phyloP scores from a whole-genome alignment of 306 rosid species.

The Corylus americana region DNA sequence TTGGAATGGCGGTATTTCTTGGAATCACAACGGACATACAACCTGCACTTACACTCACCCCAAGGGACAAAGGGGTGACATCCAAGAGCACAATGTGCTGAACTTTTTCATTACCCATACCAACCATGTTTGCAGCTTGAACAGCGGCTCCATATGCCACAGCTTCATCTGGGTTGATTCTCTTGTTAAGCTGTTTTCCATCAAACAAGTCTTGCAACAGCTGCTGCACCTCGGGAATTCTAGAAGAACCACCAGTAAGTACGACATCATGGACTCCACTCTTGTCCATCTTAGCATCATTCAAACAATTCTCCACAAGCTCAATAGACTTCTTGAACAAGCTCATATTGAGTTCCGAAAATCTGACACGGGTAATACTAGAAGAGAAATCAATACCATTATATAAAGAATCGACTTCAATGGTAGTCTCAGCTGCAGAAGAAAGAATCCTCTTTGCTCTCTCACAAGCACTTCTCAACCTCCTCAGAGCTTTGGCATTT shows the following conservation, averaged over 20 bases:
- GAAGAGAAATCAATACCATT: constrained; percentile 22
- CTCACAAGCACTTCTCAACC: constrained; percentile 15
- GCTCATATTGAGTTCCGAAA: constrained; percentile 22
- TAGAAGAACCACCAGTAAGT: constrained; percentile 27
- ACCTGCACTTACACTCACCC: not conserved
- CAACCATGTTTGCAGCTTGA: constrained; percentile 15
- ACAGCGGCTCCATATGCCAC: constrained; percentile 23
- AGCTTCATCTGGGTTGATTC: constrained; percentile 30
- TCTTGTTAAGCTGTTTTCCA: constrained; percentile 33
- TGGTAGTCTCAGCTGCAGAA: not conserved
- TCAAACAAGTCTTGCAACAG: constrained; percentile 25
- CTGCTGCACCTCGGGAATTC: constrained; percentile 25
- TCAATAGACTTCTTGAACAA: constrained; percentile 20
- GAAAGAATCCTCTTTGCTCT: constrained; percentile 21
- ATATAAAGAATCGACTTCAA: constrained; percentile 11
- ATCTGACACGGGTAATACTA: constrained; percentile 19
- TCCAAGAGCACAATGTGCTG: constrained; percentile 19
- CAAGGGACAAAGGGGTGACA: constrained; percentile 29
- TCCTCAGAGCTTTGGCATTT: constrained; percentile 6
- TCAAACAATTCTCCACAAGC: constrained; percentile 27
- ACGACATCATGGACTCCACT: constrained; percentile 22
- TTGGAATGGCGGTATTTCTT: not conserved
- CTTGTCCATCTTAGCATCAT: constrained; percentile 28
- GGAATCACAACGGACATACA: constrained; percentile 3
- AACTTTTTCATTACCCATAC: constrained; percentile 19